Conservation (phyloP, 495 filamentous ascomycete genomes). For the Penicillium lividum region DNA sequence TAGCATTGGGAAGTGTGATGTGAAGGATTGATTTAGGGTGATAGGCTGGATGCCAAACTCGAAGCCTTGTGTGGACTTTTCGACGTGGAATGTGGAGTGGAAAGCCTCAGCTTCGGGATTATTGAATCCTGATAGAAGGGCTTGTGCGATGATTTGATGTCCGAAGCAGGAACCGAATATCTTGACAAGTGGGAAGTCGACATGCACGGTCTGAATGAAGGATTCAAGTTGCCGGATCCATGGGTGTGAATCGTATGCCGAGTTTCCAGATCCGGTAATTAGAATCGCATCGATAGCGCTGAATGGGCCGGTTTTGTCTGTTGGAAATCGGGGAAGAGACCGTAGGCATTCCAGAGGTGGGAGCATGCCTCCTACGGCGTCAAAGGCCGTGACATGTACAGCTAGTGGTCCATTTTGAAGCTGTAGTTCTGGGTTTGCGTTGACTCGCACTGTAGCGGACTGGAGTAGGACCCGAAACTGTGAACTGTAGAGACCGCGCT, state of each 20-base stretch:
- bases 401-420: slow-evolving; percentile 17
- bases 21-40: slow-evolving; percentile 31
- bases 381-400: slow-evolving; percentile 41
- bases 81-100: slow-evolving; percentile 23
- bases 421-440: slow-evolving; percentile 14
- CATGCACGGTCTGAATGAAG: slow-evolving; percentile 38
- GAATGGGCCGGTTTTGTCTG: slow-evolving; percentile 16
- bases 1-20: slow-evolving; percentile 26
- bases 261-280: slow-evolving; percentile 40
- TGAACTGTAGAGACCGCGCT: slow-evolving; percentile 32
- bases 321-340: slow-evolving; percentile 9
- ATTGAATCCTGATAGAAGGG: slow-evolving; percentile 26
- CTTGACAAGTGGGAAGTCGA: slow-evolving; percentile 41
- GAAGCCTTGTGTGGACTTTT: slow-evolving; percentile 27
- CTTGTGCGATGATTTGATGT: slow-evolving; percentile 49
- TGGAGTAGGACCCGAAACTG: slow-evolving; percentile 29
- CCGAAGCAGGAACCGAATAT: slow-evolving; percentile 54
- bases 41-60: slow-evolving; percentile 45
- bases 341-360: slow-evolving; percentile 34
- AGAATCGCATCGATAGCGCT: slow-evolving; percentile 40
- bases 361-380: slow-evolving; percentile 36
- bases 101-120: background rate
- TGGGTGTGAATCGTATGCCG: slow-evolving; percentile 36
- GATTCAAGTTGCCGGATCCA: slow-evolving; percentile 36
- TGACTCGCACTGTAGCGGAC: slow-evolving; percentile 26